Base-by-base conservation (phyloP, 768 basidiomycete species). In the Mycena vulgaris region DNA sequence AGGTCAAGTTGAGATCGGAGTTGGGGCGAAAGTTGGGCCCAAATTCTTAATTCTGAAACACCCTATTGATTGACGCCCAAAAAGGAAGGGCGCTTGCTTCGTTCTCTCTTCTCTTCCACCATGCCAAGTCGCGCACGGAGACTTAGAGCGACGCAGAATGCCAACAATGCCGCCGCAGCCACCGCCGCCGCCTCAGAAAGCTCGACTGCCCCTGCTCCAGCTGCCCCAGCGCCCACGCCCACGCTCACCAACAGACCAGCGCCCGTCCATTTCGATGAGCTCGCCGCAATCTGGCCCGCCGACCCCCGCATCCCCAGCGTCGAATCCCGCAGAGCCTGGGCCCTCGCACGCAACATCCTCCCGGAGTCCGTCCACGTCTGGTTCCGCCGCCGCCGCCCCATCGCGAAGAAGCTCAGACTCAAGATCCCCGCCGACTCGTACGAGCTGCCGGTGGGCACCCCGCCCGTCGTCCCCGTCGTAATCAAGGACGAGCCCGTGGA, bases 241-340 rank as follows among this genome's bases (percentile, higher is more conserved):
- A 19, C 42, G 5, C 21, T 13, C n/a, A 3, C 10, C 17, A 3
- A 5, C 27, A 52, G 45, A 51, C 67, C 72, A 9, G 64, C 70
- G 17, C 57, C 40, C 9, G 75, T 37, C 21, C 81, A 85, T 65
- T 72, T 81, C 37, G 75, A 80, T 48, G 82, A 86, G 73, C 79
- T 86, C 19, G 47, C 66, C 10, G 47, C 33, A 2, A 80, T 85
- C 40, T 86, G 85, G 84, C 78, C 76, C 30, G 69, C 66, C 6
- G 80, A 86, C 59, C 75, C 70, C 49, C 80, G 84, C 25, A 81
- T 82, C 23, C 85, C 84, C 0, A 76, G 82, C n/a, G 68, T 74
- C 11, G 70, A 71, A 11, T 85, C 84, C 28, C 80, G 84, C 5
- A 78, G 79, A 16, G 78, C 80, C 10, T 85, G 85, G 85, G 80